Base-by-base conservation (phyloP, 2,329 filamentous ascomycete genomes). In the Monosporascus sp. region DNA sequence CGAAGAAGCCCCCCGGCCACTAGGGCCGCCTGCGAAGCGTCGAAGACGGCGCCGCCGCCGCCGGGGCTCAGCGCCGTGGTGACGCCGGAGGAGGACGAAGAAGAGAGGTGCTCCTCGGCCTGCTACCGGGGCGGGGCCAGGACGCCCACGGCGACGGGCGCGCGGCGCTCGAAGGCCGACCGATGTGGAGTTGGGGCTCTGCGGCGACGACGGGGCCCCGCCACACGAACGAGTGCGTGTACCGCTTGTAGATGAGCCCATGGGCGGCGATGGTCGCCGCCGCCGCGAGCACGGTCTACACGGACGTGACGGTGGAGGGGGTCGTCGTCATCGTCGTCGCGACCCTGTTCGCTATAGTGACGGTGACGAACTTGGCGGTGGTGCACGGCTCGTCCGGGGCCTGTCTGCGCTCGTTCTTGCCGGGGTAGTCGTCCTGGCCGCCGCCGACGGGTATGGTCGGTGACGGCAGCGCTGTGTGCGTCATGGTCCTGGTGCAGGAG, bases 221-320 rank as follows among this genome's bases (percentile, higher is more conserved):
- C 25, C 2, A 27, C 25, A 27, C 44, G 47, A 52, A 58, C 3
- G 45, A 17, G 54, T 54, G 52, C 20, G 43, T 45, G 45, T 48
- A 58, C 31, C 52, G 53, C 49, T 52, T 46, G 49, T 58, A 58
- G n/a, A 9, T 37, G 1, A 56, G 49, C 6, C 54, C 54, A 37
- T 51, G 52, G 37, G 49, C 35, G 5, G 47, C 54, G 47, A 58
- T 52, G 35, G 38, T 47, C 11, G 52, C 55, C 5, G 55, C 50
- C 11, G 61, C 49, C 48, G 63, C 60, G 27, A 50, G 51, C 18
- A 51, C 50, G 11, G 56, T 58, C 6, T 47, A 18, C 1, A 52
- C 53, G 4, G 46, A 48, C 1, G 52, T 51, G 15, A 39, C 39
- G 46, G 46, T 52, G 6, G 51, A 49, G 11, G 37, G 24, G 1